Evolutionary conservation across 495 filamentous ascomycete genomes (phyloP).

Genomic region (Penicillium coffeae): DNA sequence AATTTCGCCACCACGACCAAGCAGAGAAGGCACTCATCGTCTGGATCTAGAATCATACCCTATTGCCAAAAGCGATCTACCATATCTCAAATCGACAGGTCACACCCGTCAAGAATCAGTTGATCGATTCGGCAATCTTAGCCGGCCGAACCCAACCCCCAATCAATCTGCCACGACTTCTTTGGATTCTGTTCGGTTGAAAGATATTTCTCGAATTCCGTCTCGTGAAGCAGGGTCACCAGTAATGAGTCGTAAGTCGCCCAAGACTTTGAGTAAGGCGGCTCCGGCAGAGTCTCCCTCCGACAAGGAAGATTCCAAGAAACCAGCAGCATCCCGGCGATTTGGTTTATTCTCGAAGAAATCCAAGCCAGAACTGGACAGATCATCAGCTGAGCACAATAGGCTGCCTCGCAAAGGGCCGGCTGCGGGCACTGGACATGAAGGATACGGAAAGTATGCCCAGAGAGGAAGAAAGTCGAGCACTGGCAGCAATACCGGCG

Average conservation of each 20-base stretch:
- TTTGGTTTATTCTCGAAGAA: slow-evolving; percentile 78
- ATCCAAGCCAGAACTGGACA: slow-evolving; percentile 60
- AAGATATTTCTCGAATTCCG: slow-evolving; percentile 30
- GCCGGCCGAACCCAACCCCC: slow-evolving; percentile 8
- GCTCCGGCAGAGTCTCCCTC: slow-evolving; percentile 16
- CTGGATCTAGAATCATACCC: slow-evolving; percentile 60
- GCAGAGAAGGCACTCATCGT: slow-evolving; percentile 72
- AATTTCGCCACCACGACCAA: slow-evolving; percentile 56
- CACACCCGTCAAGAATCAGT: slow-evolving; percentile 42
- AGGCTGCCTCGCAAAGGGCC: slow-evolving; percentile 73
- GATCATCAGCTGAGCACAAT: slow-evolving; percentile 46
- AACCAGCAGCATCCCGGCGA: slow-evolving; percentile 40
- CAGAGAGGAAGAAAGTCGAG: slow-evolving; percentile 47
- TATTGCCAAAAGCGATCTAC: slow-evolving; percentile 75
- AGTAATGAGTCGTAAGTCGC: slow-evolving; percentile 27
- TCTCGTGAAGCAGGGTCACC: slow-evolving; percentile 40
- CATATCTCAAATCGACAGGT: slow-evolving; percentile 35
- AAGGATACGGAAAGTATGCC: slow-evolving; percentile 83
- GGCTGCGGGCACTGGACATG: slow-evolving; percentile 88
- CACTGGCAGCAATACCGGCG: slow-evolving; percentile 42
- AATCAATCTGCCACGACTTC: slow-evolving; percentile 32
- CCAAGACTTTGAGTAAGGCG: slow-evolving; percentile 26
- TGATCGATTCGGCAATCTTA: slow-evolving; percentile 23
- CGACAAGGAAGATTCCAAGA: slow-evolving; percentile 23
- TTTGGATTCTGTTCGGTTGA: slow-evolving; percentile 37